phyloP scores from a whole-genome alignment of 1,284 basidiomycete species.

The Fomitopsis palustris region DNA sequence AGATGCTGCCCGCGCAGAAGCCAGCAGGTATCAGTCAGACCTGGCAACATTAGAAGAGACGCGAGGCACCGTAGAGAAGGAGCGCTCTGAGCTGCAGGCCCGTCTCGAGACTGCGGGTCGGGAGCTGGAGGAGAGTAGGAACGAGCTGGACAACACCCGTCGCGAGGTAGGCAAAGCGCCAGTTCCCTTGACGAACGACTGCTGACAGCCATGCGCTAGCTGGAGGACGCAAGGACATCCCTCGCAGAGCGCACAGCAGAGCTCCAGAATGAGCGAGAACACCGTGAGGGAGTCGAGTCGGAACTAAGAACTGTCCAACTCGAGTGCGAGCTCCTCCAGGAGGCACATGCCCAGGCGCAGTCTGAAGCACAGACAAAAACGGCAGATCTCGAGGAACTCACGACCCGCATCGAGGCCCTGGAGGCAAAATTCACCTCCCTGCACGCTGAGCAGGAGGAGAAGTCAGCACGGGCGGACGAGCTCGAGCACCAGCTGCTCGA shows the following conservation, averaged over 20 bases:
- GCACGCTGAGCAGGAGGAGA: slow-evolving; percentile 2
- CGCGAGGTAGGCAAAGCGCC: background rate
- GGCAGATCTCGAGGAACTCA: slow-evolving; percentile 1
- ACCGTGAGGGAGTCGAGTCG: background rate
- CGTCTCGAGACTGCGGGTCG: background rate
- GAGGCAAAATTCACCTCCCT: background rate
- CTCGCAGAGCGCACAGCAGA: background rate
- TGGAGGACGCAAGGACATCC: background rate
- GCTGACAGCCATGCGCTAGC: background rate
- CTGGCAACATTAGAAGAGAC: background rate
- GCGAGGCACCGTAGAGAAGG: background rate
- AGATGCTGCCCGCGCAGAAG: background rate
- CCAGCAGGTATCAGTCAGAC: background rate
- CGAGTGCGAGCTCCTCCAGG: background rate
- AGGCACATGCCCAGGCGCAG: background rate
- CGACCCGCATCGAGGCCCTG: background rate
- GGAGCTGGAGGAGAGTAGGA: background rate
- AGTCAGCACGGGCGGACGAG: background rate
- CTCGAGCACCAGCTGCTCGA: background rate
- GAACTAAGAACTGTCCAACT: background rate
- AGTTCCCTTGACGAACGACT: background rate
- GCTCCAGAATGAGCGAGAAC: background rate
- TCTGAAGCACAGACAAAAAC: background rate
- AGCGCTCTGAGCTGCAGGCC: background rate
- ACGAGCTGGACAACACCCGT: background rate